Evolutionary conservation across 2,329 filamentous ascomycete genomes (phyloP).

Genomic region (Cadophora luteo-olivacea): DNA sequence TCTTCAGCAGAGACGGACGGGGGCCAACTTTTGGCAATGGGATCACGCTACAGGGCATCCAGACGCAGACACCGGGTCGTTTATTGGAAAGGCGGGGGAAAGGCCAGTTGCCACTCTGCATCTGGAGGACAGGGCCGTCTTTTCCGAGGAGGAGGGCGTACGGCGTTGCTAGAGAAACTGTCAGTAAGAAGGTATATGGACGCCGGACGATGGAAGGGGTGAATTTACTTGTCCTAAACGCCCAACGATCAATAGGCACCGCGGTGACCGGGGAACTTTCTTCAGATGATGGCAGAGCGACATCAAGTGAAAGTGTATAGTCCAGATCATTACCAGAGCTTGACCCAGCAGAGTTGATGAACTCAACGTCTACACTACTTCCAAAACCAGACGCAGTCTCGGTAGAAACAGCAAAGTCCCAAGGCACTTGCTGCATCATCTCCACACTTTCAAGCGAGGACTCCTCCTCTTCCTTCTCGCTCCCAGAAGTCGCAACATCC

Average conservation of each 20-base stretch:
- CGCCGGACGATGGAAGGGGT: neutral
- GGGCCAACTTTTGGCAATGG: neutral
- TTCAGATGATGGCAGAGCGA: neutral
- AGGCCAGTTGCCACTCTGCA: neutral
- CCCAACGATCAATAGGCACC: neutral
- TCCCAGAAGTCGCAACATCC: too few species aligned
- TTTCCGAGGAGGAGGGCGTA: constrained; percentile 4
- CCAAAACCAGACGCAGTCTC: neutral
- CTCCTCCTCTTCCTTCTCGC: neutral
- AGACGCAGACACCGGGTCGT: neutral
- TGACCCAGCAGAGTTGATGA: neutral
- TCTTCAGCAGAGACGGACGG: neutral
- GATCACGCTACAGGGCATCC: constrained; percentile 6
- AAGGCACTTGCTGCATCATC: neutral
- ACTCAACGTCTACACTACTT: neutral
- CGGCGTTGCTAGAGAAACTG: neutral
- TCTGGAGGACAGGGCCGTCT: neutral
- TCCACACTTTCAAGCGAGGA: neutral
- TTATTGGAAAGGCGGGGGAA: neutral
- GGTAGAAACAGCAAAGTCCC: neutral
- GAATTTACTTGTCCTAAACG: neutral
- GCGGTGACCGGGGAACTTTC: neutral
- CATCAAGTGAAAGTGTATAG: neutral
- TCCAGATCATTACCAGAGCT: neutral
- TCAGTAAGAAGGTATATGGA: neutral